phyloP scores from a whole-genome alignment of 106 monocot species.

The Phalaenopsis equestris region DNA sequence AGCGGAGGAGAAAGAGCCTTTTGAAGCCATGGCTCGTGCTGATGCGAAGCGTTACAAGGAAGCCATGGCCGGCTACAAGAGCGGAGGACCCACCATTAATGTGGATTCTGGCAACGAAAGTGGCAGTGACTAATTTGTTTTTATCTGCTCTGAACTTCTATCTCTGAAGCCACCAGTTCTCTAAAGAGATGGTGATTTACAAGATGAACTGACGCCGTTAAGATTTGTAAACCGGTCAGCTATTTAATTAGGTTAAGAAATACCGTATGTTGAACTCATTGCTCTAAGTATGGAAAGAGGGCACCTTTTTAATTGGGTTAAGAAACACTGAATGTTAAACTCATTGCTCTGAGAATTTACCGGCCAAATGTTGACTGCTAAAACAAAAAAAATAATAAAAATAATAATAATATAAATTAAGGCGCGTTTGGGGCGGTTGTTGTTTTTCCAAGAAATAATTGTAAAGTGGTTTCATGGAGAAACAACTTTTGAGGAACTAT shows the following conservation, averaged over 20 bases:
- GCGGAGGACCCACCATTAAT: conserved; percentile 26
- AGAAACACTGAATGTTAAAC: too few species aligned
- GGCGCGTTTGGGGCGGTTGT: too few species aligned
- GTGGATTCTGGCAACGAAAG: conserved; percentile 57
- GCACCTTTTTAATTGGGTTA: too few species aligned
- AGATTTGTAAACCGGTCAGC: background rate
- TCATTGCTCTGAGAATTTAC: too few species aligned
- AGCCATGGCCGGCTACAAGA: conserved; percentile 75
- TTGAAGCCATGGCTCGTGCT: conserved; percentile 62
- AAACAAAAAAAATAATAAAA: too few species aligned
- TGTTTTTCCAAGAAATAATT: too few species aligned
- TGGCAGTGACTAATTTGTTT: conserved; percentile 29
- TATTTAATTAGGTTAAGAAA: background rate
- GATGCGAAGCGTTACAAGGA: conserved; percentile 90
- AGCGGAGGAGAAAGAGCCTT: conserved; percentile 93
- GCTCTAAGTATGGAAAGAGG: too few species aligned
- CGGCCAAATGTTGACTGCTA: too few species aligned
- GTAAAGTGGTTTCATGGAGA: too few species aligned
- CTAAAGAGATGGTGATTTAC: background rate
- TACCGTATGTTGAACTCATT: background rate
- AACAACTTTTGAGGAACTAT: too few species aligned
- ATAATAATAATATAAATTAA: too few species aligned
- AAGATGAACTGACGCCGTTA: background rate
- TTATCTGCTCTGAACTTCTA: background rate
- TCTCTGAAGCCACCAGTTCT: background rate